These are phyloP conservation scores for Rheum nobile DNA, from an alignment of 148 eudicot genomes.

Conservation along the genomic window DNA sequence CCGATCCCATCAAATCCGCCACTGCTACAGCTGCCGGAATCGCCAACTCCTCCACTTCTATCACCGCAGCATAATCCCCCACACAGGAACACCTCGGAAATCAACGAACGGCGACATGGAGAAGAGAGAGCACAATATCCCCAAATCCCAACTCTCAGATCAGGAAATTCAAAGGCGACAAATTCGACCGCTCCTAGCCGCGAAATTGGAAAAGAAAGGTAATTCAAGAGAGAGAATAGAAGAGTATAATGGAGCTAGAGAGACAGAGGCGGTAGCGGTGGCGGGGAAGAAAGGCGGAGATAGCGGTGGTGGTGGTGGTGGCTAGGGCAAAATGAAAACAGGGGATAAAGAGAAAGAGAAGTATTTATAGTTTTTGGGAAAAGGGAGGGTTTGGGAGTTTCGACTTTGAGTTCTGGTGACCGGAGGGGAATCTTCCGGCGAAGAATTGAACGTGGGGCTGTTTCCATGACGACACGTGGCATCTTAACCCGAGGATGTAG, in stretches of 20 bases:
- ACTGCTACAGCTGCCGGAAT: slow-evolving; percentile 22
- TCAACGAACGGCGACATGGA: background rate
- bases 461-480: background rate
- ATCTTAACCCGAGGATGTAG: background rate
- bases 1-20: slow-evolving; percentile 54
- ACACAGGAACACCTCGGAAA: background rate
- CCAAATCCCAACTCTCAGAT: background rate
- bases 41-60: slow-evolving; percentile 33
- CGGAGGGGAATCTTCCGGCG: slow-evolving; percentile 46
- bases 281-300: slow-evolving; percentile 18
- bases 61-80: slow-evolving; percentile 18
- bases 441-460: slow-evolving; percentile 2
- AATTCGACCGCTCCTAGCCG: background rate
- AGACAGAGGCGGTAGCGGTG: slow-evolving; percentile 12
- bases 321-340: slow-evolving; percentile 43
- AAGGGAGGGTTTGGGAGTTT: slow-evolving; percentile 18
- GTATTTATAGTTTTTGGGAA: slow-evolving; percentile 97
- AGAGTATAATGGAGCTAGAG: slow-evolving; percentile 3
- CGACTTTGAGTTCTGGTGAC: background rate
- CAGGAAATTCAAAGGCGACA: background rate
- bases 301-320: slow-evolving; percentile 21
- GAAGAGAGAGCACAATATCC: background rate
- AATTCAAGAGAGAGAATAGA: background rate
- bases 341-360: slow-evolving; percentile 18
- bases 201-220: background rate